Percentiles rank a stretch among this genome's conserved stretches.
phyloP scores from a whole-genome alignment of 108 stramenopile species.

The Aurantiochytrium sp. region DNA sequence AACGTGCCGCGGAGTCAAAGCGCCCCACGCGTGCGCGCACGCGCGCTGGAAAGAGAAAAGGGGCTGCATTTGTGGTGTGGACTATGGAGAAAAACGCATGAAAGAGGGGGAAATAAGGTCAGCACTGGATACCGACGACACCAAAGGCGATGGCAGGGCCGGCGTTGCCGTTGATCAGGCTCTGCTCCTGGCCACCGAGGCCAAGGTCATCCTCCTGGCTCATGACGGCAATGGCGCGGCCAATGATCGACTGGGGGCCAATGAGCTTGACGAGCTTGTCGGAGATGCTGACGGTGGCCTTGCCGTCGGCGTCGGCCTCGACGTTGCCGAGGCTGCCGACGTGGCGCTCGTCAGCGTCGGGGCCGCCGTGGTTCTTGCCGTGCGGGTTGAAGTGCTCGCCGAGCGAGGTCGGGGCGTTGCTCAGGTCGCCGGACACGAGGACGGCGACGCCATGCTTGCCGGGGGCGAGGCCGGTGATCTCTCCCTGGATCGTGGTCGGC shows the following conservation, averaged over 20 bases:
- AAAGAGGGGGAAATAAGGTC: not conserved
- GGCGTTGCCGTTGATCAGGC: constrained; percentile 71
- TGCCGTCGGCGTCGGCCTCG: constrained; percentile 56
- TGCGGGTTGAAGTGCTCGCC: constrained; percentile 83
- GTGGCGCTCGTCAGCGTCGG: constrained; percentile 72
- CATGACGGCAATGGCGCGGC: constrained; percentile 72
- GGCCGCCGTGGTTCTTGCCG: constrained; percentile 73
- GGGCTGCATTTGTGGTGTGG: too few relatives aligned
- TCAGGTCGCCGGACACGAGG: constrained; percentile 70
- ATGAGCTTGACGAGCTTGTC: constrained; percentile 72
- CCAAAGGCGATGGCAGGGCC: constrained; percentile 76
- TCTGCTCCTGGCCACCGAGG: constrained; percentile 77
- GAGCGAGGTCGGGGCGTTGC: constrained; percentile 55
- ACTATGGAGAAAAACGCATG: not conserved
- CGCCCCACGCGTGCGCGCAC: too few relatives aligned
- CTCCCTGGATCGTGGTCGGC: constrained; percentile 58
- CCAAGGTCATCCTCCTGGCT: constrained; percentile 82
- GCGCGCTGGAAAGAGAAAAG: too few relatives aligned
- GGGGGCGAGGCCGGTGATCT: constrained; percentile 65
- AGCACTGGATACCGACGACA: constrained; percentile 68
- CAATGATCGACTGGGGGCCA: constrained; percentile 84
- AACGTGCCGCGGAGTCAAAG: too few relatives aligned
- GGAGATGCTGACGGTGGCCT: constrained; percentile 56
- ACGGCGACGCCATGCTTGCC: constrained; percentile 79
- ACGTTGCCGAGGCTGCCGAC: constrained; percentile 78